These are phyloP conservation scores for Lasiosphaeriaceae sp. DNA, from an alignment of 495 filamentous ascomycete genomes.

Conservation along the genomic window DNA sequence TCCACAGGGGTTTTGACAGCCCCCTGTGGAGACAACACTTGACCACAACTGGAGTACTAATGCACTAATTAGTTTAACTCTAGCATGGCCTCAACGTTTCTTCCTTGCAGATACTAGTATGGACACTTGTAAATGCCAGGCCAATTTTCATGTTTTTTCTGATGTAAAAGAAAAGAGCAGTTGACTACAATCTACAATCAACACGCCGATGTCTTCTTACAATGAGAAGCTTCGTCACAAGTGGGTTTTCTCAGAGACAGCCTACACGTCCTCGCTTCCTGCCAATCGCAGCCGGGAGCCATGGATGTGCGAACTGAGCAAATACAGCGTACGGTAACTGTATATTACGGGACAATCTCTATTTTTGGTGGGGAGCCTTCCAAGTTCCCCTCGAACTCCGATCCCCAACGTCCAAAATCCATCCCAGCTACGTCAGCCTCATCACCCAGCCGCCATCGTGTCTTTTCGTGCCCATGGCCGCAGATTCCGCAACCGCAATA, in stretches of 20 bases:
- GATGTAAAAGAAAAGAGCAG: too few species aligned
- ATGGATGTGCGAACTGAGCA: neutral
- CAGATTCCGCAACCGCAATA: constrained; percentile 1
- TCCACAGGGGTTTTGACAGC: neutral
- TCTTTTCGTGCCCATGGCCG: constrained; percentile 11
- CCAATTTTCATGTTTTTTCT: too few species aligned
- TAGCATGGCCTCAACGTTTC: neutral
- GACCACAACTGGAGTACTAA: too few species aligned
- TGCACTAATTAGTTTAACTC: too few species aligned
- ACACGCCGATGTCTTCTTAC: too few species aligned
- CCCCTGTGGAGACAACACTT: neutral
- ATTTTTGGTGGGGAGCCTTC: neutral
- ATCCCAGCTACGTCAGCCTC: constrained; percentile 3
- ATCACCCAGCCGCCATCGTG: neutral
- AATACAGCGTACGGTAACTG: too few species aligned
- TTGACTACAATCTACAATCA: too few species aligned
- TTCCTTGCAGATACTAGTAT: neutral
- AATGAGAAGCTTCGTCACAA: too few species aligned
- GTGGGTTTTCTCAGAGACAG: too few species aligned
- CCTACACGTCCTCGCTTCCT: neutral
- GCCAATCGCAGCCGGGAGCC: neutral
- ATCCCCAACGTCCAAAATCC: neutral
- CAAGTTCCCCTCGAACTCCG: neutral
- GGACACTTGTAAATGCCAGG: too few species aligned
- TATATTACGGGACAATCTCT: neutral